Base-by-base conservation (phyloP, 345 rosid species). In the Draba incana region DNA sequence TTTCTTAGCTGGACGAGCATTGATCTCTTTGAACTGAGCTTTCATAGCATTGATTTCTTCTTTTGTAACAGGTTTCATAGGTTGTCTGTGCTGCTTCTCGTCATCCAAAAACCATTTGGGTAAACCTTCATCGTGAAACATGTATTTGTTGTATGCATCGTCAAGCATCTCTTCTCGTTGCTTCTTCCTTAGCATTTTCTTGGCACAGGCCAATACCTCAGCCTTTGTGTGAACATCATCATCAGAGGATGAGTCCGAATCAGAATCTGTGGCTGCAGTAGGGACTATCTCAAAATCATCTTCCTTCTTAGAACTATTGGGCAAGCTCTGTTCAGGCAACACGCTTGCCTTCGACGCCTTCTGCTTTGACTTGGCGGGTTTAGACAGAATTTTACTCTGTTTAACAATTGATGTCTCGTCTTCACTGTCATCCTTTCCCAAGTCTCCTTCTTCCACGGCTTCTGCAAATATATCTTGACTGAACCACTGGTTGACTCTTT, bases 1-100 rank as follows among this genome's bases (percentile, higher is more conserved):
- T 66, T 94, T 94, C 92, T 94, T 94, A 10, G 98, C 95, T 20
- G 98, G 93, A 24, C 98, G 86, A 28, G 96, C 93, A 62, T 94
- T 78, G 28, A 94, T 91, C 75, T 89, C 99, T 76, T 75, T 94
- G 81, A 91, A 89, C 66, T 86, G 96, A 33, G 98, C 98, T 73
- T 66, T 81, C 91, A 91, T 87, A 25, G 98, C 99, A 45, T 75
- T 80, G 15, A 94, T 76, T 79, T 94, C 96, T 67, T 89, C 98
- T 70, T 86, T 91, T 1, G 98, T 94, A 20, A 94, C 49, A 0
- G 96, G 99, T 60, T 86, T 89, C 33, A 86, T 75, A n/a, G 84
- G 80, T 58, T 83, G 88, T 30, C 88, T 78, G 76, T 91, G 99
- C 78, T 82, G 85, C 79, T 38, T 80, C 76, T 94, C 98, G 66